These are phyloP conservation scores for Hypomyces perniciosus DNA, from an alignment of 2,329 filamentous ascomycete genomes.

Conservation along the genomic window DNA sequence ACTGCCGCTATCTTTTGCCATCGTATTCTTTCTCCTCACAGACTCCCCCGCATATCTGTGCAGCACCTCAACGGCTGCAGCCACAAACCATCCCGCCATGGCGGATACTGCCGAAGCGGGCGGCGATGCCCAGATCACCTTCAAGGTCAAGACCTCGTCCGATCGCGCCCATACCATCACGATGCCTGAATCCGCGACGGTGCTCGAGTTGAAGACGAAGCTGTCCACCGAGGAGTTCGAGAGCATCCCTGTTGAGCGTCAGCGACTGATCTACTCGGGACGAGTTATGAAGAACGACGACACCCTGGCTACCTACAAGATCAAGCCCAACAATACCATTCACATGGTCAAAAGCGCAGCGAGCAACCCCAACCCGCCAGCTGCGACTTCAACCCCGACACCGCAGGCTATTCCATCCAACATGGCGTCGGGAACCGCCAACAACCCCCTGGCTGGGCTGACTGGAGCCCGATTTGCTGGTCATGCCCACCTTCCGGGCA, in stretches of 20 bases:
- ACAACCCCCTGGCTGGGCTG: constrained; percentile 83
- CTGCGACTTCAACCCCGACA: constrained; percentile 36
- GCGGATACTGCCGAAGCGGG: constrained; percentile 56
- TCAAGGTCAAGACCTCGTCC: constrained; percentile 96
- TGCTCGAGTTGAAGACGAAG: constrained; percentile 84
- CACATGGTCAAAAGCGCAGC: constrained; percentile 95
- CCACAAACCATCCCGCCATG: constrained; percentile 39
- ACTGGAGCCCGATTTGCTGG: constrained; percentile 93
- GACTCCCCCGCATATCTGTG: neutral
- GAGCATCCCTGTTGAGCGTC: constrained; percentile 78
- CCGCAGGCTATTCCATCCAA: constrained; percentile 56
- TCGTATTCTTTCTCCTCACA: neutral
- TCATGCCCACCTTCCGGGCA: constrained; percentile 79
- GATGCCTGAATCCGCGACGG: constrained; percentile 67
- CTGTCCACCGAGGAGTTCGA: constrained; percentile 76
- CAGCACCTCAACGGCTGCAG: neutral
- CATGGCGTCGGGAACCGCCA: constrained; percentile 75
- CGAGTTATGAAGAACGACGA: constrained; percentile 95
- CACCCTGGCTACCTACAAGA: constrained; percentile 78
- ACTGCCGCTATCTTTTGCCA: neutral
- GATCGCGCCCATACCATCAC: constrained; percentile 81
- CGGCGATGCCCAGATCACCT: constrained; percentile 75
- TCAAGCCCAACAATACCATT: constrained; percentile 91
- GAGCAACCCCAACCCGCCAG: constrained; percentile 59
- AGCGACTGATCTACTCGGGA: constrained; percentile 95